Base-by-base conservation (phyloP, 164 flowering plant genomes). In the Kingdonia uniflora region DNA sequence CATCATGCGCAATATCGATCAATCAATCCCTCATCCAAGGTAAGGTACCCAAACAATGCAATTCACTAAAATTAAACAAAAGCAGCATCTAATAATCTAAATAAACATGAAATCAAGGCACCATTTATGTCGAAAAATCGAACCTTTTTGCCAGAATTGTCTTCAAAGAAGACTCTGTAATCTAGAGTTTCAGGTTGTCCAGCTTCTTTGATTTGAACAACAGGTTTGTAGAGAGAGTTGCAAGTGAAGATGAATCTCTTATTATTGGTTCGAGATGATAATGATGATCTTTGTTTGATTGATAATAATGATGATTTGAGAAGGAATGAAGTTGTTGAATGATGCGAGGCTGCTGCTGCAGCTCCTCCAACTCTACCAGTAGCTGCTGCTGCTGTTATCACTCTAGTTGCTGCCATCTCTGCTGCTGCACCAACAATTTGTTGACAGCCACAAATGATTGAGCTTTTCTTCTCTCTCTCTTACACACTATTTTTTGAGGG, bases 111-210 rank as follows among this genome's bases (percentile, higher is more conserved):
- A n/a, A n/a, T n/a, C n/a, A n/a, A n/a, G n/a, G n/a, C n/a, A n/a
- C n/a, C n/a, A n/a, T n/a, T n/a, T n/a, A n/a, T n/a, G n/a, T n/a
- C n/a, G n/a, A n/a, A n/a, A n/a, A n/a, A n/a, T n/a, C n/a, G n/a
- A n/a, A 86, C 98, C 94, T 78, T 91, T 64, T 84, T 85, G 46
- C 96, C 94, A 6, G 88, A 75, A 39, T 67, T 57, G 24, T 85
- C 90, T 51, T 60, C 52, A 66, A 85, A 78, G 71, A 87, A 91
- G 65, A 82, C 88, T 13, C 94, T 65, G 64, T 84, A 82, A 59
- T 91, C 96, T 1, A 85, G 84, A 64, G 95, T 81, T 63, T 85
- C 82, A 2, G 96, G 87, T 68, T 68, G 78, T 11, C 98, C 96
- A 15, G 87, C 85, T 62, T 84, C 87, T 46, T 76, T 80, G 70